Conservation (phyloP, 345 rosid genomes). For the Hibiscus syriacus region DNA sequence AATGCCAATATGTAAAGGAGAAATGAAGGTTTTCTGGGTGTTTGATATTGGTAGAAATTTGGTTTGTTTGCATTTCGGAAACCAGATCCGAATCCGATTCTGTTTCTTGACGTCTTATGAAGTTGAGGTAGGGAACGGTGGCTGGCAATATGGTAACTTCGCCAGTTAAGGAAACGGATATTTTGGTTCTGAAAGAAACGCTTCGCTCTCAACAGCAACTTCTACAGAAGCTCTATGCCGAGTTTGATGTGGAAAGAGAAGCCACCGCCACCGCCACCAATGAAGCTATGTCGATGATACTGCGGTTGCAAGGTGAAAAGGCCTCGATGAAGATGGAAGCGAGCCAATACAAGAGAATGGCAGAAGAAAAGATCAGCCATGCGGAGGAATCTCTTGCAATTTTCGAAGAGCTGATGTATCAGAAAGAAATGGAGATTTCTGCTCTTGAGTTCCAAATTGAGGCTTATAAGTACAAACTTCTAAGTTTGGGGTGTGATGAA, state of each 20-base stretch:
- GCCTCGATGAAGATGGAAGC: slow-evolving; percentile 77
- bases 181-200: slow-evolving; percentile 40
- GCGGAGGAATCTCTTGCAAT: slow-evolving; percentile 68
- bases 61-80: not conserved
- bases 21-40: not conserved
- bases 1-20: not conserved
- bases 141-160: slow-evolving; percentile 28
- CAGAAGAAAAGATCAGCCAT: slow-evolving; percentile 72
- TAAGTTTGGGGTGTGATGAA: slow-evolving; percentile 65
- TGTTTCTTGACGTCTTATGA: not conserved
- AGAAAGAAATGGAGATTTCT: slow-evolving; percentile 82
- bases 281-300: slow-evolving; percentile 83
- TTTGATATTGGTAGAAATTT: slow-evolving; percentile 2
- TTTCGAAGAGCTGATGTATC: slow-evolving; percentile 64
- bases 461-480: slow-evolving; percentile 61
- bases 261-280: slow-evolving; percentile 65
- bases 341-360: slow-evolving; percentile 75
- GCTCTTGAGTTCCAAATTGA: slow-evolving; percentile 76
- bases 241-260: slow-evolving; percentile 83
- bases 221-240: slow-evolving; percentile 55
- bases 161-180: slow-evolving; percentile 32
- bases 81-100: not conserved
- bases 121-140: slow-evolving; percentile 17
- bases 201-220: slow-evolving; percentile 71
- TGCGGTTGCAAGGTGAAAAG: slow-evolving; percentile 81